Percentiles rank a stretch among this genome's conserved stretches.
These are phyloP conservation scores for Penicillium steckii DNA, from an alignment of 495 filamentous ascomycete species.

Conservation along the genomic window DNA sequence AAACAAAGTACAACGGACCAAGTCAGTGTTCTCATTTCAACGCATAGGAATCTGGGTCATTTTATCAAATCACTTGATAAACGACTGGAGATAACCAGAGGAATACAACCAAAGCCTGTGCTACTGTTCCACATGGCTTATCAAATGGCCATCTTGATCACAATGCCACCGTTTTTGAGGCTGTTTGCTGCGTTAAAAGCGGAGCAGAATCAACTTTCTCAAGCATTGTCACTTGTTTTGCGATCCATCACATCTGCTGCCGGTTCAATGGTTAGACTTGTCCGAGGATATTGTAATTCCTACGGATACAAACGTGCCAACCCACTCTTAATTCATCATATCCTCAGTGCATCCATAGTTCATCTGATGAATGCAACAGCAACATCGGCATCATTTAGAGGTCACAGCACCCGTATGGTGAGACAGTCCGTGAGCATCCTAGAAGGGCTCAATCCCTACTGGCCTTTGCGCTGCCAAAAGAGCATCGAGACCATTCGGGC, in stretches of 20 bases:
- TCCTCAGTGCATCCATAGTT: constrained; percentile 8
- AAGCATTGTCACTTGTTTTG: constrained; percentile 4
- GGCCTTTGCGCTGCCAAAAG: constrained; percentile 1
- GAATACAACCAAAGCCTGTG: neutral
- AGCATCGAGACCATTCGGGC: constrained; percentile 1
- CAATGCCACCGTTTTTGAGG: constrained; percentile 8
- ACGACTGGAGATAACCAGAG: neutral
- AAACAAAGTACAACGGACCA: neutral
- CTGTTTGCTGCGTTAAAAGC: neutral
- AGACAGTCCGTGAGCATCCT: constrained; percentile 1
- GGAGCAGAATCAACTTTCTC: neutral
- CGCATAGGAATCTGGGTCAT: neutral
- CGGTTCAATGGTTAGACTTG: constrained; percentile 9
- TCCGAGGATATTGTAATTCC: constrained; percentile 1
- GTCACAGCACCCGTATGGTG: constrained; percentile 6
- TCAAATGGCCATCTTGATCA: constrained; percentile 10
- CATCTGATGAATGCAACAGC: constrained; percentile 12
- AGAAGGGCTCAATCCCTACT: neutral
- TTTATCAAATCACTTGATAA: constrained; percentile 1
- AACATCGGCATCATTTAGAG: neutral
- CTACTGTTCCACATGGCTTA: constrained; percentile 12
- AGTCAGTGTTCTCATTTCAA: neutral
- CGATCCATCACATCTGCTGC: constrained; percentile 7
- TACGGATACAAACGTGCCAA: constrained; percentile 5
- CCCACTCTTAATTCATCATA: constrained; percentile 11